Evolutionary conservation across 176 grass and related monocot genomes (phyloP).

Genomic region (Zizania latifolia): DNA sequence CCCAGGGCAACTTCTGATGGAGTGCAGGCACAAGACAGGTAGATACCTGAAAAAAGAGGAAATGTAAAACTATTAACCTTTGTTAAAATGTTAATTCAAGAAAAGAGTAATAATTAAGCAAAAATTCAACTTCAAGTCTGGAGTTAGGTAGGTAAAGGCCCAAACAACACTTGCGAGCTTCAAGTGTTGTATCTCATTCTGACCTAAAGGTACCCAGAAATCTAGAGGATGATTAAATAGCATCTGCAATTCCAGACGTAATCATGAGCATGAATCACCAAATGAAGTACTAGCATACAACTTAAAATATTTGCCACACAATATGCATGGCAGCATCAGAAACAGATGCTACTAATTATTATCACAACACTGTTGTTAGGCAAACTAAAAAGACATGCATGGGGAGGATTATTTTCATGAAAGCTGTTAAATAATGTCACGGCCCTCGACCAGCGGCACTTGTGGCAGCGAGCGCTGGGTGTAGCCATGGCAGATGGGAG

Average conservation of each 20-base stretch:
- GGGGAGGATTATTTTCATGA: neutral
- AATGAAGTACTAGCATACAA: neutral
- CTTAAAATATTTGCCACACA: neutral
- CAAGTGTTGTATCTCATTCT: neutral
- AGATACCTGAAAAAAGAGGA: constrained; percentile 24
- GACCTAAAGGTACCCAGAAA: neutral
- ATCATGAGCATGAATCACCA: neutral
- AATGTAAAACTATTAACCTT: constrained; percentile 9
- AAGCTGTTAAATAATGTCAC: neutral
- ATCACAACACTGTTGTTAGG: neutral
- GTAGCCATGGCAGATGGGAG: too few relatives aligned
- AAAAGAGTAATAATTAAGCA: neutral
- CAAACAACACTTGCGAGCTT: neutral
- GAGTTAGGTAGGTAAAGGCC: neutral
- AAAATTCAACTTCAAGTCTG: constrained; percentile 12
- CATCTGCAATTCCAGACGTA: neutral
- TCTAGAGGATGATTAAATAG: neutral
- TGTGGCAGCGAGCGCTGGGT: too few relatives aligned
- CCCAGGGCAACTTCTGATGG: neutral
- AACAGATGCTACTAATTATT: neutral
- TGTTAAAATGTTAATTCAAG: neutral
- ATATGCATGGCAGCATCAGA: neutral
- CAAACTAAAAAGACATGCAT: neutral
- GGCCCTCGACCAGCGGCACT: too few relatives aligned
- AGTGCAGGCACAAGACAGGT: neutral